A percentile compares a stretch with the other conserved stretches of the same genome.
Evolutionary conservation across 441 rosid genomes (phyloP).

Genomic region (Bocquillonia castaneifolia): DNA sequence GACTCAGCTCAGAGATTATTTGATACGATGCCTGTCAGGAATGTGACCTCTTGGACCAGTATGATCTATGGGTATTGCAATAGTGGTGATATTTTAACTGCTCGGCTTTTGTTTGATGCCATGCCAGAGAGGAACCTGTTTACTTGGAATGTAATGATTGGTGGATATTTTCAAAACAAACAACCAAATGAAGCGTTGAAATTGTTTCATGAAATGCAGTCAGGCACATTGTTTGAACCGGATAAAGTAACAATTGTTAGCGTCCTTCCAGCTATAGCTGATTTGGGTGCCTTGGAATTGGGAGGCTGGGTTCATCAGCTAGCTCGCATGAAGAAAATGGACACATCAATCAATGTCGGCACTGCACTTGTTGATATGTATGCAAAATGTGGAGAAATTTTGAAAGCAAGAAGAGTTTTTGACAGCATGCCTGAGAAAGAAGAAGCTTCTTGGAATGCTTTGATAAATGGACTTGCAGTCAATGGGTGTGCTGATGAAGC

Average conservation of each 20-base stretch:
- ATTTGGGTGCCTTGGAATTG: slow-evolving; percentile 59
- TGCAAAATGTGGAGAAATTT: slow-evolving; percentile 64
- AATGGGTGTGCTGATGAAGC: slow-evolving; percentile 53
- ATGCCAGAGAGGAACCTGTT: slow-evolving; percentile 49
- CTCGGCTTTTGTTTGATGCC: slow-evolving; percentile 42
- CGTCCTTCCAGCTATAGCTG: slow-evolving; percentile 60
- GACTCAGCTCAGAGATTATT: slow-evolving; percentile 44
- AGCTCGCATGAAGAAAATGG: slow-evolving; percentile 38
- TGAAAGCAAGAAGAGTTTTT: slow-evolving; percentile 48
- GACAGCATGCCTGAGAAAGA: slow-evolving; percentile 41
- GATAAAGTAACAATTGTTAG: slow-evolving; percentile 48
- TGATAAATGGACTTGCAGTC: slow-evolving; percentile 66
- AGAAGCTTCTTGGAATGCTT: slow-evolving; percentile 56
- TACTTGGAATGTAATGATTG: slow-evolving; percentile 64
- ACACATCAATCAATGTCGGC: slow-evolving; percentile 36
- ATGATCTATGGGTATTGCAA: slow-evolving; percentile 48
- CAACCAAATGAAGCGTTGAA: slow-evolving; percentile 49
- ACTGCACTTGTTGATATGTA: slow-evolving; percentile 63
- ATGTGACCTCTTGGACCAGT: slow-evolving; percentile 60
- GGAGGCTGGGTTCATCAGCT: slow-evolving; percentile 45
- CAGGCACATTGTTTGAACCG: slow-evolving; percentile 43
- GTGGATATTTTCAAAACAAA: slow-evolving; percentile 48
- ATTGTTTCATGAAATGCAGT: slow-evolving; percentile 54
- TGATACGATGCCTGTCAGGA: slow-evolving; percentile 40
- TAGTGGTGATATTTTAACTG: slow-evolving; percentile 43